phyloP scores from a whole-genome alignment of 2,329 filamentous ascomycete species.

The Microdochium trichocladiopsis region DNA sequence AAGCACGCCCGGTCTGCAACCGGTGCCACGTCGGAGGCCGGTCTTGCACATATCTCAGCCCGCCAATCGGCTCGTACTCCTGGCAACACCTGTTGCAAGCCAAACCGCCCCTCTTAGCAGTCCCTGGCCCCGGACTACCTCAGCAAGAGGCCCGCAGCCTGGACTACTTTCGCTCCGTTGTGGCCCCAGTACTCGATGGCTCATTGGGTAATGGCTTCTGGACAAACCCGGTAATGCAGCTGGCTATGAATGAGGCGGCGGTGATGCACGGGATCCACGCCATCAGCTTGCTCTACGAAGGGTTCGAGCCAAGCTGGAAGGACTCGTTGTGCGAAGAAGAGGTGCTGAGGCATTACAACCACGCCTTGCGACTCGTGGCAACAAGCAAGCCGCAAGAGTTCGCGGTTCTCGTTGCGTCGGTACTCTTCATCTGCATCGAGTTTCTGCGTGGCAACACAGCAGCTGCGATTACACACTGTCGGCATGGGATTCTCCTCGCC shows the following conservation, averaged over 20 bases:
- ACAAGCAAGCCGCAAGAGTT: conserved; percentile 2
- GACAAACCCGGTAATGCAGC: conserved; percentile 7
- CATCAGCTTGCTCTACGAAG: conserved; percentile 9
- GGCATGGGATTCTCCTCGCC: conserved; percentile 14
- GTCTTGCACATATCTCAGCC: conserved; percentile 11
- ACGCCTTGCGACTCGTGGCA: conserved; percentile 6
- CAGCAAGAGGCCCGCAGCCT: conserved; percentile 5
- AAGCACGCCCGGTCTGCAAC: conserved; percentile 16
- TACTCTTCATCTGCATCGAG: conserved; percentile 47
- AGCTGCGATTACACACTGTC: conserved; percentile 29
- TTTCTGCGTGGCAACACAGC: conserved; percentile 42
- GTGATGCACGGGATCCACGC: conserved; percentile 9
- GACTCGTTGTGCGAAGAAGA: not conserved
- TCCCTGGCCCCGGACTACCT: not conserved
- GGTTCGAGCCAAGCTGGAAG: conserved; percentile 2
- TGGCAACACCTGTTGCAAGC: conserved; percentile 3
- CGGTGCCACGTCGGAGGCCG: conserved; percentile 17
- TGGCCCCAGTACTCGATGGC: conserved; percentile 6
- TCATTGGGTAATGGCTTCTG: conserved; percentile 7
- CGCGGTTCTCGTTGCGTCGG: conserved; percentile 4
- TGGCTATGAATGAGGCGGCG: conserved; percentile 6
- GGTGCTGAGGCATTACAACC: conserved; percentile 8
- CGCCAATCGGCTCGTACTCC: conserved; percentile 6
- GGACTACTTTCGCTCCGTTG: conserved; percentile 10
- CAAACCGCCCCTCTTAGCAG: conserved; percentile 2